These are phyloP conservation scores for Trichophyton rubrum DNA, from an alignment of 2,329 filamentous ascomycete genomes.

Conservation along the genomic window DNA sequence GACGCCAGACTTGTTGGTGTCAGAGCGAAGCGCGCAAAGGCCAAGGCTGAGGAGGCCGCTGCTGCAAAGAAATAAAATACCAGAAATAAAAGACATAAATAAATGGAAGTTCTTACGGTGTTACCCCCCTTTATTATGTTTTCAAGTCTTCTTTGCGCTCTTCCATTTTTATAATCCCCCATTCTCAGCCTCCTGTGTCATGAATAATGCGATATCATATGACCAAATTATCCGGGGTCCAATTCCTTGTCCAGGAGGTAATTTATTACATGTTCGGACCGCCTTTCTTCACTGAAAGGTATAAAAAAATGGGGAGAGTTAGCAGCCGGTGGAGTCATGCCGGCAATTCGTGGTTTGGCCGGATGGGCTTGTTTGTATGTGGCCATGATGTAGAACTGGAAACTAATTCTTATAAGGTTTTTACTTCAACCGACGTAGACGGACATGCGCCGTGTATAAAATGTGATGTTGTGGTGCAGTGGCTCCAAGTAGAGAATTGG, in stretches of 20 bases:
- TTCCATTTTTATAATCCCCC: slow-evolving; percentile 11
- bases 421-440: background rate
- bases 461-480: background rate
- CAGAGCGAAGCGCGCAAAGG: slow-evolving; percentile 86
- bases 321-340: background rate
- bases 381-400: background rate
- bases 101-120: slow-evolving; percentile 4
- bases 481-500: background rate
- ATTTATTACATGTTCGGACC: background rate
- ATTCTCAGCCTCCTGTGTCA: slow-evolving; percentile 1
- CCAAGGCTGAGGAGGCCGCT: slow-evolving; percentile 58
- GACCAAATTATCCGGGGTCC: slow-evolving; percentile 1
- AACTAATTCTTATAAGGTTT: background rate
- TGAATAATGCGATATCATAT: slow-evolving; percentile 7
- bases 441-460: background rate
- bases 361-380: background rate
- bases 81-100: slow-evolving; percentile 9
- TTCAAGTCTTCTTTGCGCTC: slow-evolving; percentile 9
- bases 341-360: background rate
- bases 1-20: slow-evolving; percentile 70
- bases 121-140: background rate
- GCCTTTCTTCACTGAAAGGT: background rate
- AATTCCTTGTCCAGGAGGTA: background rate
- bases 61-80: slow-evolving; percentile 40
- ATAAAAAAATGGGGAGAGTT: background rate